Evolutionary conservation across 169 alveolate genomes (phyloP), one percentile per base, ranked within the genome.

Genomic region (Plasmodium falciparum): DNA sequence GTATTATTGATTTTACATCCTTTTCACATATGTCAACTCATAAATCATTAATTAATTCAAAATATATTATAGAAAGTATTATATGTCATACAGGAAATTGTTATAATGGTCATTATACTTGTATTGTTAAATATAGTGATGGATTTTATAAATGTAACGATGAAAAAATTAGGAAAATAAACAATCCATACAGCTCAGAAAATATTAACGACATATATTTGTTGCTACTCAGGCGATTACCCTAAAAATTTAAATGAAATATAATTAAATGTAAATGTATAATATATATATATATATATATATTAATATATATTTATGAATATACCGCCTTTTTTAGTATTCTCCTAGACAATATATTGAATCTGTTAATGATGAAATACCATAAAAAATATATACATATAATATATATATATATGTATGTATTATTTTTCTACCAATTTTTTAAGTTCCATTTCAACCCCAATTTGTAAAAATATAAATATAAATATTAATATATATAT

Each of bases 81-180:
- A 69, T 83, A 17, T 83, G 91, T 17, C 91, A 83, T 61, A 83
- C 85, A 49, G 91, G 91, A 0, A 67, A 83, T 62, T 69, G 91
- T 24, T 83, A 83, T 43, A 83, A 69, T 69, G 91, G 91, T 3
- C 91, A 83, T 63, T 83, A 83, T 17, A 83, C 91, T 39, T 70
- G 85, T 29, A 72, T 83, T 49, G 91, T 83, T 54, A 83, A 83
- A 43, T 63, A 69, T 29, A 69, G 56, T 7, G 91, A 83, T 83
- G 91, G 91, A 0, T 83, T 83, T 15, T 83, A 83, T 75, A 67
- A 67, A 58, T 83, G 91, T 52, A 83, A 83, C 22, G 91, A 83
- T 70, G 91, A 83, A 43, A 83, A 83, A 83, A 83, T 83, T 13
- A 69, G 70, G 39, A 83, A 83, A 33, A 12, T 83, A 33, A 62